Evolutionary conservation across 306 rosid species (phyloP).

Genomic region (Citrullus colocynthis): DNA sequence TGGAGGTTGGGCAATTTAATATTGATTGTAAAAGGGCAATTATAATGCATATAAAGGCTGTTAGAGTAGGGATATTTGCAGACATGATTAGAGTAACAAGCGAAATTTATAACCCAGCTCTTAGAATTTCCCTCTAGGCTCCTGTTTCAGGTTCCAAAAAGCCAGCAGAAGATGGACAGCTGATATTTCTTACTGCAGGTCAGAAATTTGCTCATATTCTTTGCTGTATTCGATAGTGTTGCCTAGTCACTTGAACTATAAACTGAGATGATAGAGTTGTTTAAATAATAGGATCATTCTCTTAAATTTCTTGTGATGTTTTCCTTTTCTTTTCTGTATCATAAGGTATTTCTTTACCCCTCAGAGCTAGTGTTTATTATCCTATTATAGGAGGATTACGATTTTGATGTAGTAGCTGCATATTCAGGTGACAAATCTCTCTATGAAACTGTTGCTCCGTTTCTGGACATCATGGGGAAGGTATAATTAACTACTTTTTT

Average conservation of each 20-base stretch:
- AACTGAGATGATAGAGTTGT: neutral
- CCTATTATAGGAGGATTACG: slow-evolving; percentile 4
- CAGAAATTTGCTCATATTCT: neutral
- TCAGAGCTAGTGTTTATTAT: slow-evolving; percentile 1
- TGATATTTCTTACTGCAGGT: slow-evolving; percentile 98
- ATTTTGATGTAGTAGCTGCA: slow-evolving; percentile 22
- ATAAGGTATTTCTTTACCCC: neutral
- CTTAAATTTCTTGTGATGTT: neutral
- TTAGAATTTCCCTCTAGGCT: slow-evolving; percentile 40
- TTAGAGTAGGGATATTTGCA: neutral
- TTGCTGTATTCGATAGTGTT: neutral
- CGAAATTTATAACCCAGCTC: slow-evolving; percentile 5
- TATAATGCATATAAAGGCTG: neutral
- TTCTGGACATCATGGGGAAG: slow-evolving; percentile 91
- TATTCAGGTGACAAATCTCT: slow-evolving; percentile 77
- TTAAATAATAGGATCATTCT: neutral
- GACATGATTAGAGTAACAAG: neutral
- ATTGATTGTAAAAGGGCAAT: neutral
- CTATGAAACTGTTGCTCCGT: slow-evolving; percentile 49
- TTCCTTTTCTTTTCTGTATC: neutral
- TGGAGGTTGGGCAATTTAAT: slow-evolving; percentile 46
- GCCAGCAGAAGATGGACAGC: slow-evolving; percentile 94
- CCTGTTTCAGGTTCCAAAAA: slow-evolving; percentile 97
- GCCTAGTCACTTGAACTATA: neutral
- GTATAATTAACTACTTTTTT: slow-evolving; percentile 22